Evolutionary conservation across 1,284 basidiomycete genomes (phyloP).

Genomic region (Cryptococcus maquisensis): DNA sequence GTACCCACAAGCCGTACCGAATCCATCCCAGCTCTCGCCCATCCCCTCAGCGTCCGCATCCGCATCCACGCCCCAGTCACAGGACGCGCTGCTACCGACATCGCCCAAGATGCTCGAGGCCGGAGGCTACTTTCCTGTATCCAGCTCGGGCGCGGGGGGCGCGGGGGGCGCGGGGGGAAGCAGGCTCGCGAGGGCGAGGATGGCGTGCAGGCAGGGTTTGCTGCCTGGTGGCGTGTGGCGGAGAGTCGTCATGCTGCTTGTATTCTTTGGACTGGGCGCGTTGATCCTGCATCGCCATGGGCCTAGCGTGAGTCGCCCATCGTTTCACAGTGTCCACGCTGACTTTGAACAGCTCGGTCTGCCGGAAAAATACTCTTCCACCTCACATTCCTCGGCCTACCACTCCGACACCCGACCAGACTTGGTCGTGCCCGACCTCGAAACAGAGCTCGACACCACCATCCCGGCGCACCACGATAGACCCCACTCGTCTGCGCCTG

Average conservation of each 20-base stretch:
- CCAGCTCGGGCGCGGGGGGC: constrained; percentile 1
- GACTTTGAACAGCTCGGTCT: not conserved
- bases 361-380: not conserved
- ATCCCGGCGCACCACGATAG: not conserved
- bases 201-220: not conserved
- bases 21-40: constrained; percentile 6
- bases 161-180: not conserved
- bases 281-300: not conserved
- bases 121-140: not conserved
- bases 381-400: not conserved
- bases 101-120: constrained; percentile 7
- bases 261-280: not conserved
- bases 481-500: not conserved
- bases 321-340: too few species aligned
- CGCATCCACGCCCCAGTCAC: not conserved
- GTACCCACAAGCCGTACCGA: not conserved
- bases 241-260: constrained; percentile 1
- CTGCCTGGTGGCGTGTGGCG: not conserved
- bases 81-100: constrained; percentile 6
- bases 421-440: not conserved
- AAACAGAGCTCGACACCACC: not conserved
- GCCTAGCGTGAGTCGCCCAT: too few species aligned
- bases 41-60: constrained; percentile 2
- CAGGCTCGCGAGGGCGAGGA: not conserved
- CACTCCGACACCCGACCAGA: not conserved